Conservation (phyloP, 2,329 filamentous ascomycete genomes). For the Fusarium kyushuense region DNA sequence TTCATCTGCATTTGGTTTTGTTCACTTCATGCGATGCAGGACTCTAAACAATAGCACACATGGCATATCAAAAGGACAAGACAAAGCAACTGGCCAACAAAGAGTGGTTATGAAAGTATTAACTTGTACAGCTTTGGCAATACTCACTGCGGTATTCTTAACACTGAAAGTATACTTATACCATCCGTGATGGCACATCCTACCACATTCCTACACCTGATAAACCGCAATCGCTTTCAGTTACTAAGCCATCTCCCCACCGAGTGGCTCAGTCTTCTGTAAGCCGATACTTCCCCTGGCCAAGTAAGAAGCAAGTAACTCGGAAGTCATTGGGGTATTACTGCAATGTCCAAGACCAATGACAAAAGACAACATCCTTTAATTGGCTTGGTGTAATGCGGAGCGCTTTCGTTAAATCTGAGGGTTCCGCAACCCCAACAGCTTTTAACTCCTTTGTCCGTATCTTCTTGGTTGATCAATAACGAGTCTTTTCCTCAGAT, state of each 20-base stretch:
- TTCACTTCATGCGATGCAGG: constrained; percentile 5
- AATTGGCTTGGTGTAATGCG: no score
- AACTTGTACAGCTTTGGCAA: constrained; percentile 8
- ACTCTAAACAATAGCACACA: neutral
- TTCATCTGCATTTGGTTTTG: constrained; percentile 3
- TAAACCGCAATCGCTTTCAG: constrained; percentile 12
- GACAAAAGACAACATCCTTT: constrained; percentile 1
- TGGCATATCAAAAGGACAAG: neutral
- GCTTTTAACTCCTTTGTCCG: no score
- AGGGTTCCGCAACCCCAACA: no score
- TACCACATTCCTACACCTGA: constrained; percentile 12
- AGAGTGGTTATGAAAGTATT: constrained; percentile 20
- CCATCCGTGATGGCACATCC: neutral
- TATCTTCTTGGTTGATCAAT: neutral
- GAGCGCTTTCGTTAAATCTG: no score
- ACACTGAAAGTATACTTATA: constrained; percentile 2
- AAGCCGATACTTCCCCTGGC: neutral
- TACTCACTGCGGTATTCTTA: constrained; percentile 1
- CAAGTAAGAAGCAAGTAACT: constrained; percentile 8
- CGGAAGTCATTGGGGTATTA: neutral
- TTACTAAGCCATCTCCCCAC: constrained; percentile 46
- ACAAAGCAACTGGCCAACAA: constrained; percentile 1
- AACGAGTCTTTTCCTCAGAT: neutral
- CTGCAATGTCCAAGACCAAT: neutral
- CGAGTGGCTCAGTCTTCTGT: constrained; percentile 38